Base-by-base conservation (phyloP, 305 asterid genomes). In the Fraxinus platypoda region DNA sequence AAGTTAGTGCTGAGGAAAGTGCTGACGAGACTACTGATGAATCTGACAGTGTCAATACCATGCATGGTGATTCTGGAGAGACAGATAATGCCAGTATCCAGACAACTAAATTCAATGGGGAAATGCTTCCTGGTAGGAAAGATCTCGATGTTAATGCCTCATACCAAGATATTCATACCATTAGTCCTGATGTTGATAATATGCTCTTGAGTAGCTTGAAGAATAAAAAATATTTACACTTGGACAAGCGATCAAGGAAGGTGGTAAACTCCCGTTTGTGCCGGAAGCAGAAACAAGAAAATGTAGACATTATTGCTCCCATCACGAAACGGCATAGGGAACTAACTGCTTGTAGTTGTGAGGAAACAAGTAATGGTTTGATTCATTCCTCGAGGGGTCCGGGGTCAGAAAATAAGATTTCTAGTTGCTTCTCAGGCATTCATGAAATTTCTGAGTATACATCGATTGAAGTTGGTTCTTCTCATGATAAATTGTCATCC, bases 401-500 rank as follows among this genome's bases (percentile, higher is more conserved):
- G 17, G 81, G 62, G 64, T 72, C 62, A 62, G 93, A 88, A 83
- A 77, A 84, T 33, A 88, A 86, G 82, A 73, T 78, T 70, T 80
- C 87, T 5, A 52, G 70, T 37, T 57, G 79, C 81, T 54, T 87
- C 74, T 81, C 86, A 19, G 85, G 84, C 37, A 35, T 75, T 62
- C 75, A 15, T 62, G 86, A 78, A 72, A 81, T 84, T 8, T 71
- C 78, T 1, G 89, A 83, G 78, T 81, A 57, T 46, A 68, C 66
- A 75, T 66, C 85, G n/a, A 43, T 89, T 57, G 87, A 30, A 43
- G 57, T 74, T 34, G 62, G 83, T 70, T 78, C 88, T 2, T 77
- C 88, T 33, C 91, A 79, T 78, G 90, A 87, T 77, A 89, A 90
- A 89, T 28, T 83, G 83, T 84, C 89, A 26, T 83, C 91, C 46